These are phyloP conservation scores for Ustilago curta DNA, from an alignment of 1,284 basidiomycete genomes.

Conservation along the genomic window DNA sequence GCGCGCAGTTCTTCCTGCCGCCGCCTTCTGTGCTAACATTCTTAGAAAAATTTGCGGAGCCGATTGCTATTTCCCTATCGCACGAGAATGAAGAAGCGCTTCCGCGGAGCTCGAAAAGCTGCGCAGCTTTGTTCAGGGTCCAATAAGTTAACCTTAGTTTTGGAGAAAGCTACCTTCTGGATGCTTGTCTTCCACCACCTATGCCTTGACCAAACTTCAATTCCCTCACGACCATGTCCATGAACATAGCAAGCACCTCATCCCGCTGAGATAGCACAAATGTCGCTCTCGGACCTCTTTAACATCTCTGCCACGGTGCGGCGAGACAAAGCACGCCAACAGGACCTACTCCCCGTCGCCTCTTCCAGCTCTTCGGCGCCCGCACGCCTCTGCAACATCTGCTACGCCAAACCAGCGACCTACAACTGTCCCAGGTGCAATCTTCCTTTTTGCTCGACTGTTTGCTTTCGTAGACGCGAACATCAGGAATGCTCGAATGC, in stretches of 20 bases:
- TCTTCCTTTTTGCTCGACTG: constrained; percentile 59
- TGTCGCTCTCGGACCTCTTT: constrained; percentile 55
- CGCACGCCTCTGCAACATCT: constrained; percentile 56
- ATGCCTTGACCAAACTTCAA: background rate
- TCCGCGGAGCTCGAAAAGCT: constrained; percentile 1
- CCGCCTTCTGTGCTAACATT: background rate
- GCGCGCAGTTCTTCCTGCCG: constrained; percentile 15
- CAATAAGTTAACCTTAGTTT: background rate
- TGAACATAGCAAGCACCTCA: background rate
- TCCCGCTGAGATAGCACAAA: background rate
- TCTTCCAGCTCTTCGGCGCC: constrained; percentile 18
- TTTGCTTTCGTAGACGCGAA: constrained; percentile 47
- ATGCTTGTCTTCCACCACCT: background rate
- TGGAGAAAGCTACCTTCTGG: background rate
- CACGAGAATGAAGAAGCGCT: constrained; percentile 8
- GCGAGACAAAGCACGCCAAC: constrained; percentile 43
- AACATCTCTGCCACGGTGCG: constrained; percentile 52
- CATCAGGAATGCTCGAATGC: constrained; percentile 51
- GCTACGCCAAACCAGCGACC: constrained; percentile 36
- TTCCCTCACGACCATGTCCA: too few species aligned
- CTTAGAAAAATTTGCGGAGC: constrained; percentile 19
- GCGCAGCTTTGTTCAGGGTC: constrained; percentile 10
- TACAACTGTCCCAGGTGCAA: constrained; percentile 65
- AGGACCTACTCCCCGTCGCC: constrained; percentile 32
- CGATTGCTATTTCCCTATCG: constrained; percentile 15